These are phyloP conservation scores for Tuber aestivum DNA, from an alignment of 495 filamentous ascomycete species.

Conservation along the genomic window DNA sequence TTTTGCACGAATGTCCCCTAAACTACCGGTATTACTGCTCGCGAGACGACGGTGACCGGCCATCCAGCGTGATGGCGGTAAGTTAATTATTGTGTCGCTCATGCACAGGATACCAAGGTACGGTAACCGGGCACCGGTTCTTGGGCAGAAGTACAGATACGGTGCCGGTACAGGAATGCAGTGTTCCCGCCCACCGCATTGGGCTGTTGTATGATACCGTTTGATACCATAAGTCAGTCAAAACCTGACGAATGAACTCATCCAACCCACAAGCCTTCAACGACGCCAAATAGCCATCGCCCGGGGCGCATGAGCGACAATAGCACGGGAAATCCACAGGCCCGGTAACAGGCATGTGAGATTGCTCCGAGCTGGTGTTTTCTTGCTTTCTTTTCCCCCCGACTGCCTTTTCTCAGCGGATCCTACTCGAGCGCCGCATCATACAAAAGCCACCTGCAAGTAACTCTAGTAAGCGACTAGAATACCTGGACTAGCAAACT, in stretches of 20 bases:
- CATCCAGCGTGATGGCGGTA: background rate
- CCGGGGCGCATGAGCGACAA: background rate
- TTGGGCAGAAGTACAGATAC: background rate
- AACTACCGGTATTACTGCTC: background rate
- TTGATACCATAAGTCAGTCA: background rate
- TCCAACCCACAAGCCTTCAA: background rate
- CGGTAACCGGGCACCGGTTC: background rate
- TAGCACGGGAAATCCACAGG: background rate
- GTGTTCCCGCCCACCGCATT: background rate
- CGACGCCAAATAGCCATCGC: background rate
- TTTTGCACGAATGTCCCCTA: background rate
- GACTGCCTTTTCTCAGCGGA: background rate
- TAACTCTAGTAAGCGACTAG: background rate
- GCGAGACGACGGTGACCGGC: background rate
- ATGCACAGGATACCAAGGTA: background rate
- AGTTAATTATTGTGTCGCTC: background rate
- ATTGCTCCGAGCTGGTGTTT: background rate
- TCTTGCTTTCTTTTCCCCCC: no score
- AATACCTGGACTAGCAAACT: background rate
- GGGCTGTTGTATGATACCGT: background rate
- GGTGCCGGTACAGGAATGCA: background rate
- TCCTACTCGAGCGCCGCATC: background rate
- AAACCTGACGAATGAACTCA: background rate
- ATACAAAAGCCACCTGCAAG: background rate
- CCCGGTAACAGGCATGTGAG: background rate